Base-by-base conservation (phyloP, 345 rosid species). In the Diplotaxis tenuifolia region DNA sequence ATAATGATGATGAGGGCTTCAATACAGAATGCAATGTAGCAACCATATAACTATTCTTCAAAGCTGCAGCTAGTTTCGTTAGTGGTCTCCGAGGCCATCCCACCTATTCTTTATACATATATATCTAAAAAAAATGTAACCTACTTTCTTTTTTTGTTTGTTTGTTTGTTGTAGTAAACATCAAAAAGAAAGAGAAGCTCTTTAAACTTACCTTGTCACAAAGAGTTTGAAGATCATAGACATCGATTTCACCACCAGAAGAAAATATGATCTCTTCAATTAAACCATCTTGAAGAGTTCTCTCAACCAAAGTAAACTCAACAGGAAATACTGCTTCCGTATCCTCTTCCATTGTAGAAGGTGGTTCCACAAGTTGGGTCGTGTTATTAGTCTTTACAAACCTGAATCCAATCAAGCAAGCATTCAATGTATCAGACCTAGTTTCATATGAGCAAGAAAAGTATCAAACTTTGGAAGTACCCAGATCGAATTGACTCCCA, bases 41-140 rank as follows among this genome's bases (percentile, higher is more conserved):
- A 23, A 94, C 98, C 88, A 94, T 86, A 81, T 91, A 94, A 84
- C 98, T 91, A 77, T 94, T 94, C 83, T 87, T 84, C 83, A 91
- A 84, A 60, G 97, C 98, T 5, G 92, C 86, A 72, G 90, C 96
- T 77, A 94, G 71, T 81, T 94, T 94, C 32, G 91, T 42, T 72
- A 86, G 73, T 5, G 98, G 98, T 79, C 98, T 89, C 64, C 96
- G 71, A 31, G 97, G 98, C 98, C 97, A 94, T 69, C 96, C 96
- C 23, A 94, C 50, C 50, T 45, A 42, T 42, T 4, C 14, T 42
- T 14, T 42, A n/a, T n/a, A n/a, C n/a, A n/a, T n/a, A n/a, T n/a
- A n/a, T n/a, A n/a, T n/a, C n/a, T n/a, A n/a, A n/a, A n/a, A n/a
- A n/a, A n/a, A n/a, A n/a, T n/a, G n/a, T n/a, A n/a, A n/a, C n/a